Base-by-base conservation (phyloP, 2,329 filamentous ascomycete species). In the Cladosporium sp. region DNA sequence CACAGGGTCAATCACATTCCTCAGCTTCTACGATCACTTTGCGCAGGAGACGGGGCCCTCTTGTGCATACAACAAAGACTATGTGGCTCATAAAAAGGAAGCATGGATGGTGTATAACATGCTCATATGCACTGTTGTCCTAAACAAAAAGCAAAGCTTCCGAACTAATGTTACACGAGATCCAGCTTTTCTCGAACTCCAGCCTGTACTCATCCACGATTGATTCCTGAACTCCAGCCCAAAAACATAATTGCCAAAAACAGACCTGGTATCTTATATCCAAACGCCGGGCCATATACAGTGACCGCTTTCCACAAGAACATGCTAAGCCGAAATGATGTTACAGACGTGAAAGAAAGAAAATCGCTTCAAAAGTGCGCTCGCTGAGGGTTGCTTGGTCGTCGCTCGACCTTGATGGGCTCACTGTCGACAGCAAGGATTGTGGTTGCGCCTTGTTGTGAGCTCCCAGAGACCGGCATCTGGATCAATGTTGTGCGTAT, bases 381-480 rank as follows among this genome's bases (percentile, higher is more conserved):
- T 16, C 63, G 39, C 28, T 34, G 57, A 30, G 56, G 26, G 23
- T 54, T 49, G 26, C 23, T 36, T 10, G 63, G 49, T 39, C 72
- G 63, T 54, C 73, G 67, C 62, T 75, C 73, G 28, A 75, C 71
- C 57, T 69, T 72, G 68, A 75, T 71, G 6, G 69, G 57, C 26
- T 76, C 73, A 65, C 72, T 76, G 59, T 76, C 74, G 39, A 71
- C 67, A 7, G 70, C 64, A 10, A 70, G 34, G 21, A 76, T 62
- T 21, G 65, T 73, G 4, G 70, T 66, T 16, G 63, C 69, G 18
- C 69, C 68, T 14, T 62, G 67, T 18, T 66, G 68, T 16, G 70
- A 69, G 14, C 68, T 59, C 5, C 67, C 69, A 3, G 67, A 63
- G 16, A 60, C 56, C 49, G 69, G 67, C 70, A 74, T 75, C 65